A percentile compares a stretch with the other conserved stretches of the same genome.
These are phyloP conservation scores for Taphrina populina DNA, from an alignment of 1,139 yeast species.

Conservation along the genomic window DNA sequence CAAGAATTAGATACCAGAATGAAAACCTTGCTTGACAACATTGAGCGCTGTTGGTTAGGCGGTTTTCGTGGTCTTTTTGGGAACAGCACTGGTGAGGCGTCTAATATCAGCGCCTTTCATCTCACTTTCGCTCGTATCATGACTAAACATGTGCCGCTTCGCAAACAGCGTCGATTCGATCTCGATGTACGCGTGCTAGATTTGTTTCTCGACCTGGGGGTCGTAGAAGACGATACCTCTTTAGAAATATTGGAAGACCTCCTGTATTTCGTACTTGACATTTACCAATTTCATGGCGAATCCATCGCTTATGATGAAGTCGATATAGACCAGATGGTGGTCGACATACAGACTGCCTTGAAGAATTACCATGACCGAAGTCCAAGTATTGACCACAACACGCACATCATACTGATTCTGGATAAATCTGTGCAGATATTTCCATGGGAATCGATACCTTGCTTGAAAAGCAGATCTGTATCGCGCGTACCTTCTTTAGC, in stretches of 20 bases:
- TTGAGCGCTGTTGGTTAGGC: constrained; percentile 76
- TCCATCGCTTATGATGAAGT: constrained; percentile 63
- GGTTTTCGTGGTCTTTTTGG: constrained; percentile 58
- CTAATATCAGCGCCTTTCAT: constrained; percentile 8
- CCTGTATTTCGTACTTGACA: constrained; percentile 61
- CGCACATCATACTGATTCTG: constrained; percentile 68
- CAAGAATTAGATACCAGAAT: constrained; percentile 61
- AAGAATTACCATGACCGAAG: constrained; percentile 43
- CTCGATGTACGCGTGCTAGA: constrained; percentile 56
- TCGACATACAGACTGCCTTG: constrained; percentile 54
- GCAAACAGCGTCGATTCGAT: constrained; percentile 43
- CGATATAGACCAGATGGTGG: constrained; percentile 52
- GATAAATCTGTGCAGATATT: constrained; percentile 62
- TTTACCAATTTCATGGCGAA: constrained; percentile 63
- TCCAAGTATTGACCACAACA: constrained; percentile 39
- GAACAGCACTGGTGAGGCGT: background rate
- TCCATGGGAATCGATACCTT: constrained; percentile 86
- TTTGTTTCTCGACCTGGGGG: constrained; percentile 55
- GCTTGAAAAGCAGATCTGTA: constrained; percentile 56
- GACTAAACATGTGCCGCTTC: constrained; percentile 29
- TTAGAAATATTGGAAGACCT: constrained; percentile 60
- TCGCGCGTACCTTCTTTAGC: constrained; percentile 73
- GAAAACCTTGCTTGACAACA: constrained; percentile 54
- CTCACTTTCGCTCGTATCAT: constrained; percentile 29
- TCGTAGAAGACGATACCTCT: constrained; percentile 40